phyloP scores from a whole-genome alignment of 176 grass and related monocot genomes.

The Paspalum notatum region DNA sequence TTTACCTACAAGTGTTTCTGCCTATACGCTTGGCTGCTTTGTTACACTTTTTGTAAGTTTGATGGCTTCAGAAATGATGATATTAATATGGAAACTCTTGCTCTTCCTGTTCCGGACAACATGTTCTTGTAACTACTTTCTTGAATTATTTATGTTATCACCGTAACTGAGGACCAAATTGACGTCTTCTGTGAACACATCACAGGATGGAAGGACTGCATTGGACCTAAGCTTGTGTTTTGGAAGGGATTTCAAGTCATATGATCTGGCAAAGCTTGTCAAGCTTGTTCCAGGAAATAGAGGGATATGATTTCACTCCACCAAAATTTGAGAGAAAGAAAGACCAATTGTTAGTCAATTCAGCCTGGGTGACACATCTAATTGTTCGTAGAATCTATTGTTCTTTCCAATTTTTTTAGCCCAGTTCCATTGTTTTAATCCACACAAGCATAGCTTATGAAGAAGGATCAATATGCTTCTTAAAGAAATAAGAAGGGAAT shows the following conservation, averaged over 20 bases:
- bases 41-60: not conserved
- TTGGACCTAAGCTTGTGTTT: conserved; percentile 92
- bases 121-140: not conserved
- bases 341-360: not conserved
- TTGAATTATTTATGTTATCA: not conserved
- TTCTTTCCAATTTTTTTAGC: not conserved
- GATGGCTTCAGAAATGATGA: not conserved
- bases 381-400: not conserved
- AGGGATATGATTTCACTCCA: conserved; percentile 36
- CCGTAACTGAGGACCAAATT: not conserved
- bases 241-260: conserved; percentile 96
- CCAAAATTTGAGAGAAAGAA: not conserved
- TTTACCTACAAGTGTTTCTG: not conserved
- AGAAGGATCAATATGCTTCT: not conserved
- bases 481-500: not conserved
- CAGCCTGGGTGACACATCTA: not conserved
- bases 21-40: not conserved
- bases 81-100: not conserved
- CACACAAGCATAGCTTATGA: not conserved
- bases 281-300: conserved; percentile 83
- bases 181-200: not conserved
- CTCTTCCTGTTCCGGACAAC: not conserved
- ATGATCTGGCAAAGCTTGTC: conserved; percentile 87
- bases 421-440: not conserved
- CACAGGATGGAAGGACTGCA: conserved; percentile 83